phyloP scores from a whole-genome alignment of 768 basidiomycete genomes.

The Tulasnella sp. region DNA sequence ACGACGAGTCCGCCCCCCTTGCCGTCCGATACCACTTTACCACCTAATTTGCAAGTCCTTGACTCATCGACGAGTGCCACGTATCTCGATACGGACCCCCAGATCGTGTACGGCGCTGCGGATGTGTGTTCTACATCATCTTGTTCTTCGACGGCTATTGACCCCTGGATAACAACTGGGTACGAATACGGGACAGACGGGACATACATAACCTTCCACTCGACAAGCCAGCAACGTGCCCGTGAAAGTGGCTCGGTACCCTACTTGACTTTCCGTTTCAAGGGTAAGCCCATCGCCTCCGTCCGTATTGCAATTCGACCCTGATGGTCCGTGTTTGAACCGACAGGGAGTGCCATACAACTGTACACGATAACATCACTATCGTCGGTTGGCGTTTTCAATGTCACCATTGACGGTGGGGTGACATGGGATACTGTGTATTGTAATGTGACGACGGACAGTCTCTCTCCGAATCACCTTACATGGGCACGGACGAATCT shows the following conservation, averaged over 20 bases:
- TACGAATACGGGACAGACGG: background rate
- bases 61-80: too few relatives aligned
- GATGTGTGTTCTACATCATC: background rate
- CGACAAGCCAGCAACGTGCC: background rate
- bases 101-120: background rate
- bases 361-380: background rate
- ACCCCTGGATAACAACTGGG: slow-evolving; percentile 1
- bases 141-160: background rate
- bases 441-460: background rate
- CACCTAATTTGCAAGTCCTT: too few relatives aligned
- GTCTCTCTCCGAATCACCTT: background rate
- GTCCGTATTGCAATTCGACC: background rate
- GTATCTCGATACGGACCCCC: background rate
- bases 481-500: background rate
- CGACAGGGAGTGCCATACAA: background rate
- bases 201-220: background rate
- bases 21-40: too few relatives aligned
- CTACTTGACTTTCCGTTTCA: background rate
- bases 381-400: background rate
- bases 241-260: background rate
- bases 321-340: background rate
- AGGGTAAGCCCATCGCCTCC: background rate
- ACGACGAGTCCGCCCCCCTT: too few relatives aligned
- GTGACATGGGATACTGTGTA: background rate
- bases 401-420: background rate